These are phyloP conservation scores for Odontarrhena argentea DNA, from an alignment of 345 rosid species.

Conservation along the genomic window DNA sequence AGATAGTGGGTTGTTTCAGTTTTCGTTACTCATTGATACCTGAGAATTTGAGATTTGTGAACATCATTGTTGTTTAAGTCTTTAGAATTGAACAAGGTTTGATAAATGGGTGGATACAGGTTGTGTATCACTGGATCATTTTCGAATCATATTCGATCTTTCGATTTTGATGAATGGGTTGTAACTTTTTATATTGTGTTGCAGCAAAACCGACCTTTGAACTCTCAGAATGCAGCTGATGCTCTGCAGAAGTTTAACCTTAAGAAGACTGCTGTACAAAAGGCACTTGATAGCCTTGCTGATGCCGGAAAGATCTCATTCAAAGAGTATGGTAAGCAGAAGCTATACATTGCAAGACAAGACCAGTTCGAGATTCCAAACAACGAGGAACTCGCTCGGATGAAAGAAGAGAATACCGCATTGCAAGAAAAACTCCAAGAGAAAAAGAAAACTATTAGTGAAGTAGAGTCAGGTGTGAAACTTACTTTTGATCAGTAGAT, in stretches of 20 bases:
- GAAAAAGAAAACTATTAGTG: conserved; percentile 58
- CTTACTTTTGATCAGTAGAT: neutral
- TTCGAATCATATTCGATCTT: neutral
- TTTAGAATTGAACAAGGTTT: conserved; percentile 12
- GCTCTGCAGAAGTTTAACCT: conserved; percentile 87
- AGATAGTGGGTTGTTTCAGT: neutral
- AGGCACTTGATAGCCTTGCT: conserved; percentile 79
- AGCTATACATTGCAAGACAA: conserved; percentile 85
- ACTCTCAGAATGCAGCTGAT: conserved; percentile 90
- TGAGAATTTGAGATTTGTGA: conserved; percentile 9
- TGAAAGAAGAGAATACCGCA: conserved; percentile 76
- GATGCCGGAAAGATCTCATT: conserved; percentile 74
- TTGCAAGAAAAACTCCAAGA: conserved; percentile 66
- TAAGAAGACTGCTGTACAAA: conserved; percentile 83
- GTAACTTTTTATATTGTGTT: neutral
- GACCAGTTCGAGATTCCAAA: conserved; percentile 90
- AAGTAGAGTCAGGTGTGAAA: conserved; percentile 69
- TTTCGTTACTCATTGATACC: neutral
- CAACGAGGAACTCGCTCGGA: conserved; percentile 70
- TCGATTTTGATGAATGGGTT: conserved; percentile 14
- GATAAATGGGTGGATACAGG: neutral
- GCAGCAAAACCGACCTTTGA: conserved; percentile 89
- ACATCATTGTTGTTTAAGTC: neutral
- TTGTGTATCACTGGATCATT: neutral
- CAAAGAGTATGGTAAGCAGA: conserved; percentile 97